These are phyloP conservation scores for Quercus glauca DNA, from an alignment of 306 rosid genomes.

Conservation along the genomic window DNA sequence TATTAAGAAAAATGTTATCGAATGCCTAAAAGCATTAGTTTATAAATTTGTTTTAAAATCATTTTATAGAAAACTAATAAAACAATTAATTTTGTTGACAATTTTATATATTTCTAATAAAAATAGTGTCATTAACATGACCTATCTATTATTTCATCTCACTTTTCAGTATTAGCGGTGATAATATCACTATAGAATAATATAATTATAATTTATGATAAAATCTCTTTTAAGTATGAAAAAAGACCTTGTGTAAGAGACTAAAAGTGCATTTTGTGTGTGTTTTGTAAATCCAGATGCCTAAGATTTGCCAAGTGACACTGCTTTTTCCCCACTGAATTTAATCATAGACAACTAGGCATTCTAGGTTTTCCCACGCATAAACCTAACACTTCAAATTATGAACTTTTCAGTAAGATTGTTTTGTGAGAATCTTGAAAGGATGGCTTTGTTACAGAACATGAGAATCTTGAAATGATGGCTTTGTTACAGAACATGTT, in stretches of 20 bases:
- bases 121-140: no score
- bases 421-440: conserved; percentile 22
- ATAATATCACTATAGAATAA: no score
- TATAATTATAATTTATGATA: no score
- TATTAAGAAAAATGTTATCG: no score
- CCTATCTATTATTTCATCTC: no score
- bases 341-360: neutral
- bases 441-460: conserved; percentile 38
- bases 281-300: neutral
- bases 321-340: neutral
- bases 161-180: no score
- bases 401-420: neutral
- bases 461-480: conserved; percentile 22
- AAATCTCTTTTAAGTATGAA: no score
- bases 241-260: neutral
- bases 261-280: neutral
- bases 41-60: no score
- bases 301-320: neutral
- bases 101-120: no score
- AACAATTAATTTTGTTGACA: no score
- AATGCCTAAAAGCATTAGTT: no score
- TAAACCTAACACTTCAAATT: neutral
- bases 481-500: conserved; percentile 45
- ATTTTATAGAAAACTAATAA: no score
- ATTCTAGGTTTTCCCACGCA: neutral